Base-by-base conservation (phyloP, 352 stramenopile species). In the Achlya hypogyna region DNA sequence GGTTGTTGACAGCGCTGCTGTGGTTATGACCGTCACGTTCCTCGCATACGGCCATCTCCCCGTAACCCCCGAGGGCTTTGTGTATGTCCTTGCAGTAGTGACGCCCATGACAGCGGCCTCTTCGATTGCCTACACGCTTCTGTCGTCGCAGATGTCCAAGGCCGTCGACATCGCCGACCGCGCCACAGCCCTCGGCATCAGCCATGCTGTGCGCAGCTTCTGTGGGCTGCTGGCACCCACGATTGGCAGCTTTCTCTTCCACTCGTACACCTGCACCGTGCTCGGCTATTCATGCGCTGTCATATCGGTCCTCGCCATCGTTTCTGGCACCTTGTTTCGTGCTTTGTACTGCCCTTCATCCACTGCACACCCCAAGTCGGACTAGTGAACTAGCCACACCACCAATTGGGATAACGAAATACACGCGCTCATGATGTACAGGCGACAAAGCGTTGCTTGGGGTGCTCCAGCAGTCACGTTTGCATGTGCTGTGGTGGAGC, bases 121-220 rank as follows among this genome's bases (percentile, higher is more conserved):
- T 22, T 53, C 69, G 31, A 59, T 73, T 51, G 38, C 70, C 5
- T 72, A 73, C 59, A 73, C 65, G 20, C 40, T 73, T 14, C 51
- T 53, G 34, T 62, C 42, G 5, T 72, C 63, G 43, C 43, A 72
- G n/a, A 72, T 73, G 60, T 62, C 42, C 9, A 35, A 70, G 5
- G 52, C 47, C 42, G 69, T 64, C 5, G 47, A 67, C 5, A 16
- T 10, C 5, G 31, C 27, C n/a, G 54, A 72, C 23, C 25, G 49
- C 12, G 69, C 45, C 12, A 66, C 69, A 18, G 65, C 58, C 23
- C 73, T 72, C 29, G 52, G 63, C 12, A 65, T 73, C n/a, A 65
- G 43, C 20, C 69, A 73, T 38, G 63, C 52, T n/a, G 18, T 53
- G 10, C 53, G 69, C 34, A 67, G 62, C 52, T 42, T 69, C 29